These are phyloP conservation scores for Yamadazyma siamensis DNA, from an alignment of 1,139 yeast species.

Conservation along the genomic window DNA sequence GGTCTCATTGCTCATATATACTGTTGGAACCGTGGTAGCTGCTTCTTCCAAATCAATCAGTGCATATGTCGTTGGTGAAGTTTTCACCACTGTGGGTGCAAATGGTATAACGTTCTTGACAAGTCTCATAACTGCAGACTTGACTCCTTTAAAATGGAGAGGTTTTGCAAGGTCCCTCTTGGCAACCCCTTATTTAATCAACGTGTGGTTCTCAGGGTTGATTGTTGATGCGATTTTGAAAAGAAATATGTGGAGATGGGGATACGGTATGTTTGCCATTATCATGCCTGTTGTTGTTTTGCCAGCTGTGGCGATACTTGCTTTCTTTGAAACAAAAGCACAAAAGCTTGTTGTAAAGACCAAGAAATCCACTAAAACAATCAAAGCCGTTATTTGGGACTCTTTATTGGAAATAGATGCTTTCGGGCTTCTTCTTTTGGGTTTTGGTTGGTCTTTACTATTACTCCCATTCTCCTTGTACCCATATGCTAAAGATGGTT, in stretches of 20 bases:
- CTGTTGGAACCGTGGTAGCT: conserved; percentile 25
- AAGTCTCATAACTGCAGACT: conserved; percentile 24
- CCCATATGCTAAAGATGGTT: conserved; percentile 21
- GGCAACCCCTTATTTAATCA: conserved; percentile 26
- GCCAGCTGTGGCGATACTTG: conserved; percentile 26
- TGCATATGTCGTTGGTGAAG: conserved; percentile 28
- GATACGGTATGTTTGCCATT: conserved; percentile 38
- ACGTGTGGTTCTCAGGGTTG: conserved; percentile 29
- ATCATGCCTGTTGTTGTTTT: conserved; percentile 27
- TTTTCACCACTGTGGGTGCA: conserved; percentile 25
- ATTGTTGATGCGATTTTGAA: conserved; percentile 24
- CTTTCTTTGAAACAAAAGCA: conserved; percentile 22
- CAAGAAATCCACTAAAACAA: conserved; percentile 2
- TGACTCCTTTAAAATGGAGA: conserved; percentile 33
- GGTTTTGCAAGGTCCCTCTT: conserved; percentile 21
- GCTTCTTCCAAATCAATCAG: conserved; percentile 24
- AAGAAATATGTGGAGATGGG: conserved; percentile 40
- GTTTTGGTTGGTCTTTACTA: conserved; percentile 31
- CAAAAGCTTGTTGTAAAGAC: conserved; percentile 8
- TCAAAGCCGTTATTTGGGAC: conserved; percentile 3
- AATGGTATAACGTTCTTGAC: conserved; percentile 19
- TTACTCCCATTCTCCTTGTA: conserved; percentile 33
- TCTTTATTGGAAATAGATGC: conserved; percentile 23
- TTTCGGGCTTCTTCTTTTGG: conserved; percentile 29
- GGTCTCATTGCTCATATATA: conserved; percentile 18